A percentile compares a stretch with the other conserved stretches of the same genome.
These are phyloP conservation scores for Aureobasidium subglaciale DNA, from an alignment of 2,329 filamentous ascomycete genomes.

Conservation along the genomic window DNA sequence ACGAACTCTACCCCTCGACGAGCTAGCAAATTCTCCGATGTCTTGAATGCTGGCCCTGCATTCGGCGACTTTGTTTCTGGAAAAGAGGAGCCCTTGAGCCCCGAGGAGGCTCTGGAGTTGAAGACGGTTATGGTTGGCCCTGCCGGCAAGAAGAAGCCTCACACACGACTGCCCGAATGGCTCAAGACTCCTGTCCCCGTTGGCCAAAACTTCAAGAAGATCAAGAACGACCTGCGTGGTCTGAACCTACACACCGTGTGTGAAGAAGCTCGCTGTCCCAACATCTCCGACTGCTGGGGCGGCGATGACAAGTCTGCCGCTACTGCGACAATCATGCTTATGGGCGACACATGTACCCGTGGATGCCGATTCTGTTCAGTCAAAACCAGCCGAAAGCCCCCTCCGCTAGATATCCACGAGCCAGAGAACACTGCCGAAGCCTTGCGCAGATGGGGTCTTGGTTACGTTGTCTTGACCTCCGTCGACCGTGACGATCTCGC, in stretches of 20 bases:
- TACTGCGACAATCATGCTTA: slow-evolving; percentile 97
- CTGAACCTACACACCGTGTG: slow-evolving; percentile 91
- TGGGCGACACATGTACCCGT: slow-evolving; percentile 96
- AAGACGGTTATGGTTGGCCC: slow-evolving; percentile 56
- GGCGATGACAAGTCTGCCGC: slow-evolving; percentile 80
- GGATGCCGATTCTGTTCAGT: slow-evolving; percentile 97
- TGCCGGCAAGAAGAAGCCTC: slow-evolving; percentile 55
- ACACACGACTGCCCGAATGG: slow-evolving; percentile 80
- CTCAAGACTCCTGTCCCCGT: slow-evolving; percentile 91
- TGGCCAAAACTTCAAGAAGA: slow-evolving; percentile 82
- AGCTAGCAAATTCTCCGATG: slow-evolving; percentile 53
- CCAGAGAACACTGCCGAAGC: slow-evolving; percentile 96
- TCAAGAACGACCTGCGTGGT: slow-evolving; percentile 87
- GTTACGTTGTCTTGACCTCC: slow-evolving; percentile 88
- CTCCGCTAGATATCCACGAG: slow-evolving; percentile 88
- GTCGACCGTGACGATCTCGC: slow-evolving; percentile 89
- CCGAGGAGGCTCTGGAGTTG: slow-evolving; percentile 51
- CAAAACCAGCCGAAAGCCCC: slow-evolving; percentile 70
- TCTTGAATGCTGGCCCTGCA: slow-evolving; percentile 57
- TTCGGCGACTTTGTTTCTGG: slow-evolving; percentile 56
- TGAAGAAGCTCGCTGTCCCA: slow-evolving; percentile 94
- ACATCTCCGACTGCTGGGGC: slow-evolving; percentile 97
- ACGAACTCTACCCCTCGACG: slow-evolving; percentile 32
- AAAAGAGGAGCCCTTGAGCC: slow-evolving; percentile 33
- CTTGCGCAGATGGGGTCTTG: slow-evolving; percentile 82